Evolutionary conservation across 2,329 filamentous ascomycete species (phyloP).

Genomic region (Colletotrichum musae): DNA sequence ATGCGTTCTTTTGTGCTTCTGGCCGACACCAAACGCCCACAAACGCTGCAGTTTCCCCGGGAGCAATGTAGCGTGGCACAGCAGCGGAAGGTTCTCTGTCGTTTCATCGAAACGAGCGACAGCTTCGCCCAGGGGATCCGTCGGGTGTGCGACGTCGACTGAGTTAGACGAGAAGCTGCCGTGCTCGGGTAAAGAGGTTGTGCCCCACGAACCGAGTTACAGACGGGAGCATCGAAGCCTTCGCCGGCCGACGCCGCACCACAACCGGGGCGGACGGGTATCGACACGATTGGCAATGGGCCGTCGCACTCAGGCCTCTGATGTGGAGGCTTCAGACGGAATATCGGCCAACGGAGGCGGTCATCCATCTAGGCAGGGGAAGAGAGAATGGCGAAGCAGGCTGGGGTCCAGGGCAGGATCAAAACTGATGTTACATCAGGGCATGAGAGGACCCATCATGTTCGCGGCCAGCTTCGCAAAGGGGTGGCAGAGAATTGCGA

Average conservation of each 20-base stretch:
- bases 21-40: conserved; percentile 14
- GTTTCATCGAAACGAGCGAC: not conserved
- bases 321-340: conserved; percentile 13
- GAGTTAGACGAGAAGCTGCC: not conserved
- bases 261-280: not conserved
- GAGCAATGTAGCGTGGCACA: conserved; percentile 14
- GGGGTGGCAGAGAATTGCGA: conserved; percentile 3
- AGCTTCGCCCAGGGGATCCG: not conserved
- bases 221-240: not conserved
- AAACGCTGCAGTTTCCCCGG: not conserved
- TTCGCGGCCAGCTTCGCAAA: not conserved
- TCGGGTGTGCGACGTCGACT: conserved; percentile 8
- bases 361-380: not conserved
- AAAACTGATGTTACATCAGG: conserved; percentile 19
- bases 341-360: conserved; percentile 26
- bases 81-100: conserved; percentile 2
- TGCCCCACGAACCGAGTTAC: not conserved
- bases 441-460: conserved; percentile 10
- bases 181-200: not conserved
- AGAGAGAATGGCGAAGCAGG: not conserved
- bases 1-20: not conserved
- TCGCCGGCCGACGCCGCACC: not conserved
- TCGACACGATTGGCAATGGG: conserved; percentile 25
- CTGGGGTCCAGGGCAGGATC: conserved; percentile 18
- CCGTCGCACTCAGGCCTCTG: conserved; percentile 15